Evolutionary conservation across 1,284 basidiomycete genomes (phyloP), one percentile per base, ranked within the genome.

Genomic region (Mycena citricolor): DNA sequence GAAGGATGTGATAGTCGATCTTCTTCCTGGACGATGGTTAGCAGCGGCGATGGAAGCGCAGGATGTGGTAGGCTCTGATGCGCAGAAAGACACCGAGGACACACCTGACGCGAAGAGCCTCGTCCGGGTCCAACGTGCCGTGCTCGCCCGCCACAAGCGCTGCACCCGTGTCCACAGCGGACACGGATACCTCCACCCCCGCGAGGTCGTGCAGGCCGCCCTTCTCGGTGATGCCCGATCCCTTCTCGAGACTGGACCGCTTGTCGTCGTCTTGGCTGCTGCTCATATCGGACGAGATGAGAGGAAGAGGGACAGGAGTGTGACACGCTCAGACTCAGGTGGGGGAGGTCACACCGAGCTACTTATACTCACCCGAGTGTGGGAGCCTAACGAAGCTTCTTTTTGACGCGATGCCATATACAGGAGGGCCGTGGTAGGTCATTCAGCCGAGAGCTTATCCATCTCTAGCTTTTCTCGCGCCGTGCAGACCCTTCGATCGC

Each of bases 1-100:
- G 86, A 71, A 88, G 74, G 32, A 88, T 68, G 56, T 84, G 78
- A 63, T 60, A 66, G 61, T 88, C 85, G 49, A 88, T 83, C 63
- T 87, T 88, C 43, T 73, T 70, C 57, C 84, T 86, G 40, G 29
- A 32, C 13, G 32, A n/a, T n/a, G n/a, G n/a, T n/a, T n/a, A n/a
- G n/a, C n/a, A n/a, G n/a, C n/a, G n/a, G n/a, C n/a, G n/a, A n/a
- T n/a, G n/a, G n/a, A n/a, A n/a, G 29, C n/a, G 32, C 2, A 22
- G 16, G 6, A 23, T 13, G 8, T 8, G 7, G 30, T 22, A 16
- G 19, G 3, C 21, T 3, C 4, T 4, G 14, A 16, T 8, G 11
- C 5, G 13, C n/a, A 16, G 16, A n/a, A 3, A 4, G 13, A 43
- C 4, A 21, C 24, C 16, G 8, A 14, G 19, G n/a, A 44, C 46